Percentiles rank a stretch among this genome's conserved stretches.
Conservation (phyloP, 768 basidiomycete species). For the Mycena indigotica region DNA sequence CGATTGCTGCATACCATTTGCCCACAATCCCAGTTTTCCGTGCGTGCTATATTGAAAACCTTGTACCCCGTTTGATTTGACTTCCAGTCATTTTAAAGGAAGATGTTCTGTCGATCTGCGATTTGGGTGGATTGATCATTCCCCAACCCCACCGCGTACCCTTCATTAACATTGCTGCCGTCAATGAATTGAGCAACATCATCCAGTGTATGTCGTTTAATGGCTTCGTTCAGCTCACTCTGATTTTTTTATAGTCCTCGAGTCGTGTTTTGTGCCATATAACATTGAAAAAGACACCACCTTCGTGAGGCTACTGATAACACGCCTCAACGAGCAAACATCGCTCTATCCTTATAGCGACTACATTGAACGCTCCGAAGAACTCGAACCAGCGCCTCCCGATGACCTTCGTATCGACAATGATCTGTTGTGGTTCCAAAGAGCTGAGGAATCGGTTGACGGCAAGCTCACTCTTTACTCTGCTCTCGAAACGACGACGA, state of each 20-base stretch:
- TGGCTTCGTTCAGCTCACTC: neutral
- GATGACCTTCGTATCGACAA: conserved; percentile 11
- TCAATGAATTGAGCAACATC: conserved; percentile 41
- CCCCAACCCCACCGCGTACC: conserved; percentile 15
- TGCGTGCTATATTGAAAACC: conserved; percentile 16
- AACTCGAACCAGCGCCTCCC: conserved; percentile 12
- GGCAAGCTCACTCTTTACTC: conserved; percentile 6
- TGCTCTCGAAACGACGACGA: neutral
- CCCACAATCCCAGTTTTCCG: conserved; percentile 40
- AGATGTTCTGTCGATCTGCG: conserved; percentile 30
- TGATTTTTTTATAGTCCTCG: conserved; percentile 40
- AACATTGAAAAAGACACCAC: conserved; percentile 35
- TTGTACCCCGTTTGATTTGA: too few species aligned
- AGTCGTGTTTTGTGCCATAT: conserved; percentile 48
- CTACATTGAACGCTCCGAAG: conserved; percentile 1
- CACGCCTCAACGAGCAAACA: neutral
- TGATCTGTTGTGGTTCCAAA: conserved; percentile 16
- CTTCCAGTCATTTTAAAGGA: conserved; percentile 31
- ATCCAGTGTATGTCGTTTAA: conserved; percentile 37
- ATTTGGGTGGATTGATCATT: conserved; percentile 22
- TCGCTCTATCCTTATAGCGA: neutral
- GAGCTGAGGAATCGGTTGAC: conserved; percentile 8
- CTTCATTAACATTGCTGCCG: conserved; percentile 43
- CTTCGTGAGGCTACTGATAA: conserved; percentile 27
- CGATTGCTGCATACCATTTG: conserved; percentile 24